Evolutionary conservation across 805 yeast genomes (phyloP).

Genomic region (Metschnikowia continentalis): DNA sequence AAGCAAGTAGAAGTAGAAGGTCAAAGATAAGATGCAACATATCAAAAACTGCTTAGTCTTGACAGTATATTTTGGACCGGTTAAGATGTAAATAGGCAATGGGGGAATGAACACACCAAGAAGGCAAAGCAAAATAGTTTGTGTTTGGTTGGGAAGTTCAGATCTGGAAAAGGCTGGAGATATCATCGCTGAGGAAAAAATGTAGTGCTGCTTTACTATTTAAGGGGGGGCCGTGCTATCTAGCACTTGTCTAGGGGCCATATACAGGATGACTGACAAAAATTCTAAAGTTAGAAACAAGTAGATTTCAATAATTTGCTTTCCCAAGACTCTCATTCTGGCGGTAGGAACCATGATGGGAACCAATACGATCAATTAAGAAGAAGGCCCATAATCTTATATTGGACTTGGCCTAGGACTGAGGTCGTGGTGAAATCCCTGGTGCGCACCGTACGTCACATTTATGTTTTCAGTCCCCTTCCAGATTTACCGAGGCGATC

Average conservation of each 20-base stretch:
- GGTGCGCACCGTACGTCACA: too few relatives aligned
- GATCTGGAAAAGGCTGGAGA: slow-evolving; percentile 13
- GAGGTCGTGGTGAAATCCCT: too few relatives aligned
- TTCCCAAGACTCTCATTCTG: too few relatives aligned
- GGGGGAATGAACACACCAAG: slow-evolving; percentile 37
- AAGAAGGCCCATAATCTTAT: too few relatives aligned
- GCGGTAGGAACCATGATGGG: too few relatives aligned
- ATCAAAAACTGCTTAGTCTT: slow-evolving; percentile 33
- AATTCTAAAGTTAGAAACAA: not conserved
- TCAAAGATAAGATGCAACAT: slow-evolving; percentile 25
- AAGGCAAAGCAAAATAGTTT: slow-evolving; percentile 25
- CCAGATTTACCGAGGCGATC: not conserved
- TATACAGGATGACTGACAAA: not conserved
- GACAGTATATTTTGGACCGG: slow-evolving; percentile 24
- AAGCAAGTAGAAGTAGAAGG: slow-evolving; percentile 24
- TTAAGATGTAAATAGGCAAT: slow-evolving; percentile 31
- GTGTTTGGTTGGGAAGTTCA: slow-evolving; percentile 13
- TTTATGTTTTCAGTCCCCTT: not conserved
- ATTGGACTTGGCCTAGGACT: too few relatives aligned
- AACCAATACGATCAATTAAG: too few relatives aligned
- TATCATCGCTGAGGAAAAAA: slow-evolving; percentile 1
- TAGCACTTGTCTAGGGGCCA: not conserved
- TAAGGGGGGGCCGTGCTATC: not conserved
- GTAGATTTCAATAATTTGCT: too few relatives aligned
- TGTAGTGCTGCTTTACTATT: not conserved